phyloP scores from a whole-genome alignment of 495 filamentous ascomycete species.

The Penicillium crystallinum region DNA sequence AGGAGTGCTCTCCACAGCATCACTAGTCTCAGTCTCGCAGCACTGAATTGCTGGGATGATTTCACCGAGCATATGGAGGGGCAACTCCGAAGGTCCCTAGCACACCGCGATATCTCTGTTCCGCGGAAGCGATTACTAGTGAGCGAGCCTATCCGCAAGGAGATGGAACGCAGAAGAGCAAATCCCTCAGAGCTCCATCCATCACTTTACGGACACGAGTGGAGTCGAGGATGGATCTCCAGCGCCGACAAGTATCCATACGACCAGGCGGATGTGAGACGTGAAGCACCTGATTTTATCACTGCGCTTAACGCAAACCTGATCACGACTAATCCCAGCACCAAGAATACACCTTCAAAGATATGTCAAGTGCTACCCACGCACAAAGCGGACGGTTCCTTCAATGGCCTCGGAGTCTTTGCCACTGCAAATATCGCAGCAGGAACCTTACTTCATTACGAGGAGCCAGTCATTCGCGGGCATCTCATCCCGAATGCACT shows the following conservation, averaged over 20 bases:
- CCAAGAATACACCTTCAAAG: not conserved
- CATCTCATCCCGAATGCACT: constrained; percentile 15
- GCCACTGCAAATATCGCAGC: constrained; percentile 17
- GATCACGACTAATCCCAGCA: not conserved
- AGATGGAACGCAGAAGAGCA: not conserved
- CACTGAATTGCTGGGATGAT: constrained; percentile 27
- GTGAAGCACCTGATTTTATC: constrained; percentile 2
- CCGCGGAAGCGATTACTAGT: constrained; percentile 4
- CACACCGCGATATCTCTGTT: constrained; percentile 13
- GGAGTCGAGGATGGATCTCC: constrained; percentile 10
- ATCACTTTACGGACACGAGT: constrained; percentile 20
- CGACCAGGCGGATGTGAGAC: constrained; percentile 18
- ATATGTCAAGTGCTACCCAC: not conserved
- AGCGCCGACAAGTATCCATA: constrained; percentile 23
- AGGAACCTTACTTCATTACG: constrained; percentile 19
- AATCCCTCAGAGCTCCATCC: not conserved
- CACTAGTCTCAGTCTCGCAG: constrained; percentile 24
- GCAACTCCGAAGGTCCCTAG: not conserved
- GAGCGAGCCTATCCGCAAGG: not conserved
- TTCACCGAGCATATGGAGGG: constrained; percentile 8
- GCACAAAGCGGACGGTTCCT: not conserved
- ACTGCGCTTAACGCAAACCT: constrained; percentile 11
- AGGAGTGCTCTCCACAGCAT: constrained; percentile 21
- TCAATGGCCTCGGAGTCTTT: constrained; percentile 17
- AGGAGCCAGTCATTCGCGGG: constrained; percentile 27